Base-by-base conservation (phyloP, 192 early-diverging fungal genomes). In the Gorgonomyces haynaldii region DNA sequence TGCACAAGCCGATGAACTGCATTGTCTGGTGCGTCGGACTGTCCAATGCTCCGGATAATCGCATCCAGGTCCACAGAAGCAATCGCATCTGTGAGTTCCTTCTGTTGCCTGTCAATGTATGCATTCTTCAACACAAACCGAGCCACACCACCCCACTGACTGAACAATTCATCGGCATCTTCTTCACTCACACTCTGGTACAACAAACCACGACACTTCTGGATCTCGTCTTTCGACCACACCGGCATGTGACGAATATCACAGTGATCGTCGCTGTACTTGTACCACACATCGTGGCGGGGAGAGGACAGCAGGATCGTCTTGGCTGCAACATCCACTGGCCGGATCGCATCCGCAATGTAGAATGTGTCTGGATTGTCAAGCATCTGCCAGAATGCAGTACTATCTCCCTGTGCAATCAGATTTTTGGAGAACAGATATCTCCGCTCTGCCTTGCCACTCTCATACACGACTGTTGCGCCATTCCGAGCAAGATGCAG, bases 311-410 rank as follows among this genome's bases (percentile, higher is more conserved):
- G 45, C 17, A 46, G 45, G 22, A 46, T 46, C 4, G 45, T 46
- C 20, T 46, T 46, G 2, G 45, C 45, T 28, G 21, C 45, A 37
- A 46, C 45, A 34, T 46, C 45, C 8, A 46, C 45, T 28, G 45
- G 45, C 8, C 5, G 17, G 3, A n/a, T 21, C 3, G 16, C 45
- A 46, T 46, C 45, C 10, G 24, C 32, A 46, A 46, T 28, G n/a
- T 46, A 46, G 26, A 36, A 46, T 16, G 36, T 37, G 19, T 4
- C 22, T 2, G 24, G 2, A 7, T 4, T 5, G 13, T 21, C 16
- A 2, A 46, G n/a, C 5, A 22, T 22, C 3, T 7, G 2, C 3
- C 3, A 2, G 13, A 28, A 37, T 22, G 19, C 39, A 21, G 8
- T 4, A 8, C 17, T 2, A 2, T 4, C 6, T 22, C 39, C 39